phyloP scores from a whole-genome alignment of 352 stramenopile genomes.

The Pythium apleroticum region DNA sequence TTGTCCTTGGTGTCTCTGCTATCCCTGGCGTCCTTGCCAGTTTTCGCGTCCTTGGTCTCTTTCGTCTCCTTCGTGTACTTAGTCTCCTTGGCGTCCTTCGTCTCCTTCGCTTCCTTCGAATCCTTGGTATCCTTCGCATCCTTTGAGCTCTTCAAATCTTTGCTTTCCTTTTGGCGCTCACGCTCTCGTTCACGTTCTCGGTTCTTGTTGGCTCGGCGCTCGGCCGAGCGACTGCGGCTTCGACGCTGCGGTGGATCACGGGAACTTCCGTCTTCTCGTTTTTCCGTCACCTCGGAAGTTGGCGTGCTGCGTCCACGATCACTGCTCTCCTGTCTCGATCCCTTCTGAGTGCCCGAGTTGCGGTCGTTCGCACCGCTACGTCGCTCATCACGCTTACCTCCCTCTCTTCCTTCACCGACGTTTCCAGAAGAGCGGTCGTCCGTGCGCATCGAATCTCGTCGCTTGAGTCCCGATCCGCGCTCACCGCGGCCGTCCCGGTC shows the following conservation, averaged over 20 bases:
- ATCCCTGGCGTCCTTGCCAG: not conserved
- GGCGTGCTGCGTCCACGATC: conserved; percentile 16
- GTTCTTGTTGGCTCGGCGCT: conserved; percentile 9
- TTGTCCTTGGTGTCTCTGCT: not conserved
- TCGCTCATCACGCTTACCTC: conserved; percentile 23
- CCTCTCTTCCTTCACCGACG: conserved; percentile 6
- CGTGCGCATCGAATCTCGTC: conserved; percentile 18
- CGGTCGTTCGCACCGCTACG: conserved; percentile 19
- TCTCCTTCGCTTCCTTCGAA: not conserved
- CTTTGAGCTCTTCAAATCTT: conserved; percentile 4
- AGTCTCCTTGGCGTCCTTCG: not conserved
- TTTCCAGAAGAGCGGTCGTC: conserved; percentile 9
- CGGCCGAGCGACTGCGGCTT: conserved; percentile 29
- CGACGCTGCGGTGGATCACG: conserved; percentile 13
- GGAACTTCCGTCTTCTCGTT: conserved; percentile 18
- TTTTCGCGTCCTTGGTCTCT: not conserved
- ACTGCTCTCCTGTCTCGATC: not conserved
- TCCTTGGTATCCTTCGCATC: conserved; percentile 18
- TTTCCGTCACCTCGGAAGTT: conserved; percentile 8
- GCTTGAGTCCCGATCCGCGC: conserved; percentile 15
- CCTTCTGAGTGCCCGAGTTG: conserved; percentile 12
- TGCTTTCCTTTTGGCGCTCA: conserved; percentile 6
- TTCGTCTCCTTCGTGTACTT: not conserved
- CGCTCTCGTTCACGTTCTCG: conserved; percentile 25
- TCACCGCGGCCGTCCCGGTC: conserved; percentile 12